Base-by-base conservation (phyloP, 768 basidiomycete genomes). In the Amanita pseudoporphyria region DNA sequence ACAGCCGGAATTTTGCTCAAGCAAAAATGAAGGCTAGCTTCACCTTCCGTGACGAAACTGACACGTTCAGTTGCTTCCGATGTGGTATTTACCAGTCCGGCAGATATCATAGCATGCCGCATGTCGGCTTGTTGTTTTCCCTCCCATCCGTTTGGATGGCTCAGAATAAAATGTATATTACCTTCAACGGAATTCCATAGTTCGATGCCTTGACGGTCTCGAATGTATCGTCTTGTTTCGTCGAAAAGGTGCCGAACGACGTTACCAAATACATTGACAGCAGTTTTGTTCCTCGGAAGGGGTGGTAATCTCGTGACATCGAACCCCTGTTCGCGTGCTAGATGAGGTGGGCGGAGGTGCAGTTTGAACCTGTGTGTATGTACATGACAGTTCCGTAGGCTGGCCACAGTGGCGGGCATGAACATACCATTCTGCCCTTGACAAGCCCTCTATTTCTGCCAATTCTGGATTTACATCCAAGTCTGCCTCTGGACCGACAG, bases 141-240 rank as follows among this genome's bases (percentile, higher is more conserved):
- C 55, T 72, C 77, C 76, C 78, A 80, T 0, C 74, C 77, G 49
- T 79, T 79, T 6, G 78, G 78, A 54, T 79, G 78, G 1, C 68
- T 68, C 14, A 81, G 62, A 12, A 81, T 65, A 49, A 71, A 73
- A 32, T 73, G 67, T 19, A 72, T 67, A 14, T 55, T 60, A 18
- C 66, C 55, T 51, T 68, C 62, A 9, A 74, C 50, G 6, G 69
- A 68, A 14, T 52, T 56, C 75, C 72, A 74, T 7, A 76, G 53
- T 22, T 56, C 56, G 9, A 26, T 45, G 0, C 77, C 74, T 35
- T 74, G 69, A 0, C 67, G 64, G 24, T 76, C 71, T 32, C 57
- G 57, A 33, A 78, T 76, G 50, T 67, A 78, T 7, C 54, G 64
- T 36, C 59, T 62, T 1, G 67, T 63, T 43, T 72, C 74, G 0